phyloP scores from a whole-genome alignment of 495 filamentous ascomycete species.

The Delitschia confertaspora region DNA sequence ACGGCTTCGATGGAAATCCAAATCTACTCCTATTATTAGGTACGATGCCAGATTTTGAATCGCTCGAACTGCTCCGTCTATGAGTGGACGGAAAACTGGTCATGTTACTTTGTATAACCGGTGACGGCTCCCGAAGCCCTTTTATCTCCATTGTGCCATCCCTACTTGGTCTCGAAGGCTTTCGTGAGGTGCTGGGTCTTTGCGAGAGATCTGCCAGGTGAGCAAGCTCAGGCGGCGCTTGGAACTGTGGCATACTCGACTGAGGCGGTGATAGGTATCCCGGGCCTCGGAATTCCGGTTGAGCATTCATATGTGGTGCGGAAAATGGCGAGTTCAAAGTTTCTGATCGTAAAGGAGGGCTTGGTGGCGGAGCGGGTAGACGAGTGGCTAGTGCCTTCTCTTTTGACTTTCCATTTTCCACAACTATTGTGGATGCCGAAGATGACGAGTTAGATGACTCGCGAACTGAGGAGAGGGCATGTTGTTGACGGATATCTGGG shows the following conservation, averaged over 20 bases:
- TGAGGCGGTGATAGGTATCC: constrained; percentile 5
- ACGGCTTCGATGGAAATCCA: constrained; percentile 26
- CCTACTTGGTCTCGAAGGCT: constrained; percentile 58
- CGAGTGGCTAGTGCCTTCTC: constrained; percentile 39
- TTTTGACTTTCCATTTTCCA: constrained; percentile 39
- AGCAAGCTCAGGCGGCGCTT: constrained; percentile 36
- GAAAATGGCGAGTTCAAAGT: background rate
- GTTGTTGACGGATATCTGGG: constrained; percentile 40
- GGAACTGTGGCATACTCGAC: constrained; percentile 7
- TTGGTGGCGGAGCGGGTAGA: constrained; percentile 46
- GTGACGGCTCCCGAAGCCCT: constrained; percentile 49
- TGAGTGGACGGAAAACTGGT: constrained; percentile 41
- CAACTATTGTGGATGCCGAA: constrained; percentile 33
- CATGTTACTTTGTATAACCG: constrained; percentile 73
- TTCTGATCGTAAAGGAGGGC: constrained; percentile 46
- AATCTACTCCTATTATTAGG: constrained; percentile 19
- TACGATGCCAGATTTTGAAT: constrained; percentile 20
- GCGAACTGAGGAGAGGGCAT: constrained; percentile 54
- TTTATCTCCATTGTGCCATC: constrained; percentile 65
- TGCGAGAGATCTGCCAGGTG: constrained; percentile 32
- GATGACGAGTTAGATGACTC: constrained; percentile 45
- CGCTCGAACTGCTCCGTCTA: constrained; percentile 30
- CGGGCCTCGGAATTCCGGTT: too few relatives aligned
- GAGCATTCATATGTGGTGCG: too few relatives aligned
- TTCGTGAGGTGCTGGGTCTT: constrained; percentile 3